Conservation (phyloP, 805 yeast genomes). For the Clavispora phyllophila region DNA sequence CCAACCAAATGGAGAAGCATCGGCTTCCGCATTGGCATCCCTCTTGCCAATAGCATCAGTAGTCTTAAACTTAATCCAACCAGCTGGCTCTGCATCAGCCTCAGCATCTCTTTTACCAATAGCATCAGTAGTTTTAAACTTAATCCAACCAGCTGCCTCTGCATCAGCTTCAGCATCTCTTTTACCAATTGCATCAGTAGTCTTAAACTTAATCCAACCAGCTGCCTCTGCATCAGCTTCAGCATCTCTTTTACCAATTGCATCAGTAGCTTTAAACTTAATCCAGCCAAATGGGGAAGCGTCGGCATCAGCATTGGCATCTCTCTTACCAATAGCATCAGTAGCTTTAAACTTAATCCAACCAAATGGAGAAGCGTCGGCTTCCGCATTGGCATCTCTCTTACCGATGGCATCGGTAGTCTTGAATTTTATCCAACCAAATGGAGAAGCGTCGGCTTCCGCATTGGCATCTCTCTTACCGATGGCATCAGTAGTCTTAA, state of each 20-base stretch:
- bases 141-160: conserved; percentile 6
- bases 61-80: conserved; percentile 5
- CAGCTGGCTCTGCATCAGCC: conserved; percentile 8
- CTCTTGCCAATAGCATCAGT: conserved; percentile 13
- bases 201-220: conserved; percentile 3
- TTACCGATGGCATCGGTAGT: conserved; percentile 3
- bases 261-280: conserved; percentile 1
- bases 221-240: conserved; percentile 4
- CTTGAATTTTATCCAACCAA: conserved; percentile 4
- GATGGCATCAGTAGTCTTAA: conserved; percentile 4
- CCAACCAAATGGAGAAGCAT: conserved; percentile 11
- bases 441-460: conserved; percentile 2
- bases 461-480: conserved; percentile 7
- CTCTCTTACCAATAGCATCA: conserved; percentile 1
- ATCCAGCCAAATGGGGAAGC: conserved; percentile 5
- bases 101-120: conserved; percentile 14
- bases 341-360: conserved; percentile 4
- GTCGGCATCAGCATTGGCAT: conserved; percentile 1
- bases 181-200: conserved; percentile 2
- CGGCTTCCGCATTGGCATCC: conserved; percentile 11
- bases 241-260: conserved; percentile 13
- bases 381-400: conserved; percentile 3
- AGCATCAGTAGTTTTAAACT: conserved; percentile 3
- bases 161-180: conserved; percentile 2
- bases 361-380: conserved; percentile 1